Evolutionary conservation across 192 early-diverging fungal species (phyloP).

Genomic region (Backusella morwellensis): DNA sequence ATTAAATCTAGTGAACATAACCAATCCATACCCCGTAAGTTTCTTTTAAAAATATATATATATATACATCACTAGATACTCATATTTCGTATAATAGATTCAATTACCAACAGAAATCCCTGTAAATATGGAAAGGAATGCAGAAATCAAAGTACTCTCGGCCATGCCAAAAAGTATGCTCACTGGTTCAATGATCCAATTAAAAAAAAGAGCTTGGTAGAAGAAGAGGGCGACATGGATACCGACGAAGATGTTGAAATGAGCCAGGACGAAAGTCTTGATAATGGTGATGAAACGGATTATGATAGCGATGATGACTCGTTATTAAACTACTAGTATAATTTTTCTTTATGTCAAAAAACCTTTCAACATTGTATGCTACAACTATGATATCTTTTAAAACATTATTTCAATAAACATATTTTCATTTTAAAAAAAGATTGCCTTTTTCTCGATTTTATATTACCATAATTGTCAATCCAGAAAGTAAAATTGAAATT

Average conservation of each 20-base stretch:
- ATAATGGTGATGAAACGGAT: background rate
- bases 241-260: background rate
- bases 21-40: constrained; percentile 8
- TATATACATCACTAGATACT: background rate
- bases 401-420: constrained; percentile 1
- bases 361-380: background rate
- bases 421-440: background rate
- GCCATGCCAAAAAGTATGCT: constrained; percentile 10
- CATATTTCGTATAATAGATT: background rate
- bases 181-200: constrained; percentile 13
- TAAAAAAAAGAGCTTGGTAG: background rate
- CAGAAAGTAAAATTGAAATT: no score
- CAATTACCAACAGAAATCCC: background rate
- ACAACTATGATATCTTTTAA: background rate
- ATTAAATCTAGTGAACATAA: background rate
- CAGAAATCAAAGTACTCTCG: background rate
- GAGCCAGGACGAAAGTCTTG: no score
- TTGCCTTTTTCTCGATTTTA: no score
- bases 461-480: background rate
- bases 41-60: background rate
- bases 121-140: constrained; percentile 20
- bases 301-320: background rate
- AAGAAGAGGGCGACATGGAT: background rate
- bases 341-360: background rate
- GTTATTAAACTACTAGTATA: background rate